Conservation (phyloP, 768 basidiomycete genomes). For the Phylloporus rhodoxanthus region DNA sequence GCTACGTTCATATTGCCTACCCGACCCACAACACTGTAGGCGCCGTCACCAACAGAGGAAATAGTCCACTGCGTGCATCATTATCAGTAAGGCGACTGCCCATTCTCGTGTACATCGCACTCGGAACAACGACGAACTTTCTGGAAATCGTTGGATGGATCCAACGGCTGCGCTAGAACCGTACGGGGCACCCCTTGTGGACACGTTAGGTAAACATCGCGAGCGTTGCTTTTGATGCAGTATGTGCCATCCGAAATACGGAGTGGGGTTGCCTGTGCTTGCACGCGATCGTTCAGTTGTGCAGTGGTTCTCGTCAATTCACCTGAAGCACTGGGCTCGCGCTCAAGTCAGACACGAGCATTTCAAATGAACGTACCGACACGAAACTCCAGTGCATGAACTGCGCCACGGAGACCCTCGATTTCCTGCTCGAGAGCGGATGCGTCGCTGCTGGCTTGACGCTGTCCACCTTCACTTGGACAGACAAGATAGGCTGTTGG, state of each 20-base stretch:
- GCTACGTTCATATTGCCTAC: background rate
- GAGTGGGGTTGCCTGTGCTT: background rate
- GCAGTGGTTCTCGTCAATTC: background rate
- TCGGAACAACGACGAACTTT: background rate
- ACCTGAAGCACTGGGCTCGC: background rate
- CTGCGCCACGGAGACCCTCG: background rate
- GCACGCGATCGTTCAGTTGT: background rate
- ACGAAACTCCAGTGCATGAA: background rate
- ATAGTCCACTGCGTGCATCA: background rate
- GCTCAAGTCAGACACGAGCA: too few species aligned
- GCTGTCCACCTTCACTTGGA: background rate
- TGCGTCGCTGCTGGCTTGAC: too few species aligned
- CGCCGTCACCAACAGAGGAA: background rate
- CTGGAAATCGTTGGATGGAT: background rate
- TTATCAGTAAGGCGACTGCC: background rate
- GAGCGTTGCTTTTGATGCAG: background rate
- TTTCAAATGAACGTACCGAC: background rate
- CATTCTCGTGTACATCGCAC: background rate
- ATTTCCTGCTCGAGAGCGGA: background rate
- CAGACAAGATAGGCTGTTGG: background rate
- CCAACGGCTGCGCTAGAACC: background rate
- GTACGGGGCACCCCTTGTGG: background rate
- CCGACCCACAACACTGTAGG: background rate
- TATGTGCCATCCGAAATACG: background rate
- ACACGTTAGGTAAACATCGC: background rate